Base-by-base conservation (phyloP, 1,284 basidiomycete species). In the Boletus semigastroideus region DNA sequence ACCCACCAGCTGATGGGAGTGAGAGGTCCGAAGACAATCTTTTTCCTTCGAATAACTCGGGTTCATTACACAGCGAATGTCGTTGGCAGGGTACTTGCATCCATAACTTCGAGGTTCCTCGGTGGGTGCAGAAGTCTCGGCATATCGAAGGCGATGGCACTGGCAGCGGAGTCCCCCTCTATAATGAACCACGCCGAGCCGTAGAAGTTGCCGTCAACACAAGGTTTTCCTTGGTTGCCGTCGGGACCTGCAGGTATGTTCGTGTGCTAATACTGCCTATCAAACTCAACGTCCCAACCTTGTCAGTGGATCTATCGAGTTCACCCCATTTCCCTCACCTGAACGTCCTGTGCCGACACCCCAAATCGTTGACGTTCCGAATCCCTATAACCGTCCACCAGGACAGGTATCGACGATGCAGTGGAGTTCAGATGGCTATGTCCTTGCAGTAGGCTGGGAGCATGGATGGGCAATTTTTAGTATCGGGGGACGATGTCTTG, bases 351-450 rank as follows among this genome's bases (percentile, higher is more conserved):
- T 75, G 56, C 78, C 83, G 46, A 76, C 77, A 63, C 77, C 83
- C 47, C 75, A 85, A 64, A 66, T 68, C 56, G 62, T 90, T 47
- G 68, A 81, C 38, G 68, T 85, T 40, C 83, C 84, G 8, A 80
- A 79, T 54, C 74, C 80, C 37, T 79, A 82, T 57, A 77, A 77
- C 51, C 74, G 74, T 55, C 68, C 79, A 6, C 84, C 84, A 1
- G 95, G 95, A 0, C 69, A 78, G n/a, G 87, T 98, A 2, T 82
- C 73, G 42, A 72, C 83, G 13, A 78, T 98, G 68, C 84, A 92
- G 58, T 98, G 94, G 92, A 95, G 87, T 51, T 90, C 90, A 3
- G 97, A 99, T 70, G 97, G 96, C 1, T 94, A 97, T 70, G 93
- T 92, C 1, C 77, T 99, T n/a, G 95, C 94, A n/a, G 92, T 94